Base-by-base conservation (phyloP, 2,329 filamentous ascomycete genomes). In the Periconia digitata region DNA sequence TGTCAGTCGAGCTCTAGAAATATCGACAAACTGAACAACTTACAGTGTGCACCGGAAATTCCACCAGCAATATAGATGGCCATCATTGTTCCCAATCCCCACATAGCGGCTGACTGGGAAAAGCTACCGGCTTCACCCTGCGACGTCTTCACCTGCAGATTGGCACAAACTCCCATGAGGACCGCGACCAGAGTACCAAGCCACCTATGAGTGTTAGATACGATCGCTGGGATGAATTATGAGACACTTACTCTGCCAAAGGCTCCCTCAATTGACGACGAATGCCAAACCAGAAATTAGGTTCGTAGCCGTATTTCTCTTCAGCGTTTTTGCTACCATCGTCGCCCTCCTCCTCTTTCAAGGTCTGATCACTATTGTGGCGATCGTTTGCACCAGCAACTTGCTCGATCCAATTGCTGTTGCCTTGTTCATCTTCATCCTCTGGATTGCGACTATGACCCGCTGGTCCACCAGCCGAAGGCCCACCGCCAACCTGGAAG, bases 11-110 rank as follows among this genome's bases (percentile, higher is more conserved):
- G 41, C n/a, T 18, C 4, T 8, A 12, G 10, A 35, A 18, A 15
- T 20, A 17, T 16, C 8, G 6, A 27, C 7, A 7, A 7, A 27
- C 13, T 13, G 10, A 43, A 44, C 74, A 40, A 73, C 74, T 2
- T 71, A 75, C 10, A 76, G 39, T 76, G 74, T 0, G 67, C 74
- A 41, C 75, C 75, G 1, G 72, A 75, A 6, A 75, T 66, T n/a
- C 74, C 74, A 57, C 73, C 74, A 1, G 71, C 64, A 2, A 71
- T 47, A 38, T 74, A 74, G 37, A 74, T 70, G 3, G 61, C 74
- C 6, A 75, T 64, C 78, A 81, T 82, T 12, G 73, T 73, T 1
- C 73, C 78, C 8, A 81, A 64, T 2, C 78, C 79, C 79, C 78
- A 81, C 46, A 47, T 50, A 10, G 47, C 41, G 12, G 53, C 53